Evolutionary conservation across 2,329 filamentous ascomycete species (phyloP).

Genomic region (Scedosporium aurantiacum): DNA sequence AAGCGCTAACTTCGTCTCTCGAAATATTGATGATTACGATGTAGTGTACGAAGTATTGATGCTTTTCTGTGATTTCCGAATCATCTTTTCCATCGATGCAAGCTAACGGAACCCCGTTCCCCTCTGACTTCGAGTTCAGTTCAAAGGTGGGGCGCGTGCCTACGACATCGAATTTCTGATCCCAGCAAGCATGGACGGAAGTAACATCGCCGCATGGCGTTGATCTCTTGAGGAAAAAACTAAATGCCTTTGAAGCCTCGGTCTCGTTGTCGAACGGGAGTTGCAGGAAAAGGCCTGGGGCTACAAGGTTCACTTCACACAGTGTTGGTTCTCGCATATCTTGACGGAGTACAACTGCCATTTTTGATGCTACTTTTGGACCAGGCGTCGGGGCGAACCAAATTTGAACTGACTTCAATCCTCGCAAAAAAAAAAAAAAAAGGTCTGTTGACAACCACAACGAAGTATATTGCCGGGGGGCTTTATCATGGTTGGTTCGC

Average conservation of each 20-base stretch:
- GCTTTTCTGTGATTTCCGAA: not conserved
- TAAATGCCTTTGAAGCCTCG: not conserved
- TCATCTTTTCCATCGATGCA: not conserved
- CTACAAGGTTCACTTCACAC: not conserved
- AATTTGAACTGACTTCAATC: too few species aligned
- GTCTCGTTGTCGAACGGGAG: not conserved
- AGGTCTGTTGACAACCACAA: not conserved
- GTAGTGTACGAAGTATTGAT: too few species aligned
- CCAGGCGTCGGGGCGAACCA: too few species aligned
- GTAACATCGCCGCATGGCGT: not conserved
- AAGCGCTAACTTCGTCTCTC: too few species aligned
- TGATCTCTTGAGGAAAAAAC: not conserved
- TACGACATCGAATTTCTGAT: not conserved
- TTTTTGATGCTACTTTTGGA: not conserved
- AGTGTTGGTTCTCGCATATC: not conserved
- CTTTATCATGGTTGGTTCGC: not conserved
- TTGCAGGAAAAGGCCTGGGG: not conserved
- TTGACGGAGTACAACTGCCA: not conserved
- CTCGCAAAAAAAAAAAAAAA: too few species aligned
- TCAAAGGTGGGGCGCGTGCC: not conserved
- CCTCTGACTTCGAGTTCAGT: not conserved
- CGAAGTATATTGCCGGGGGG: not conserved
- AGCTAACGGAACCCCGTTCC: not conserved
- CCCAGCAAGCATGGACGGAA: not conserved
- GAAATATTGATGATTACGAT: too few species aligned